phyloP scores from a whole-genome alignment of 2,329 filamentous ascomycete genomes.

The Fusarium verrucosum region DNA sequence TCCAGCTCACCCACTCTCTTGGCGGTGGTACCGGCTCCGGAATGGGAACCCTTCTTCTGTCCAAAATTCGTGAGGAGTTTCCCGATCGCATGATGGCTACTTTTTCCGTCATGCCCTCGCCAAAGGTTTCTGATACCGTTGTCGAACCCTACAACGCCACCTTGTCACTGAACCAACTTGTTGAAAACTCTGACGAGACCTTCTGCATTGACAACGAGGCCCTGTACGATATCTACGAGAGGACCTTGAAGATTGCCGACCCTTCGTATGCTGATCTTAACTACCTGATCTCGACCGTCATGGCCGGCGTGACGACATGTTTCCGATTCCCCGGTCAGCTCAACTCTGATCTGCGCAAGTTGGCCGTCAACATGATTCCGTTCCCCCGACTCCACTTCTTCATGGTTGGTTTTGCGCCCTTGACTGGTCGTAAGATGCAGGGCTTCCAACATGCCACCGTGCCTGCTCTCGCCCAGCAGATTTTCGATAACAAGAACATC shows the following conservation, averaged over 20 bases:
- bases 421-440: constrained; percentile 84
- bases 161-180: constrained; percentile 97
- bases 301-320: constrained; percentile 98
- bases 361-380: constrained; percentile 99
- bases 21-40: constrained; percentile 99
- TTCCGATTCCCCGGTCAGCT: constrained; percentile 99
- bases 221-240: constrained; percentile 99
- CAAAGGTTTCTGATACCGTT: constrained; percentile 99
- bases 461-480: constrained; percentile 98
- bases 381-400: constrained; percentile 99
- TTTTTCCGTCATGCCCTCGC: constrained; percentile 97
- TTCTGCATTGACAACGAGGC: constrained; percentile 99
- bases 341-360: constrained; percentile 99
- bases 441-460: constrained; percentile 98
- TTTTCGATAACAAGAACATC: constrained; percentile 99
- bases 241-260: constrained; percentile 97
- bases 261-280: constrained; percentile 99
- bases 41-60: constrained; percentile 99
- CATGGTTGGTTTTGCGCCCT: constrained; percentile 99
- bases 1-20: constrained; percentile 99
- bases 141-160: constrained; percentile 99
- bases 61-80: constrained; percentile 99
- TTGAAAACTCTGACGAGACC: constrained; percentile 99
- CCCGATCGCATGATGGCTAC: constrained; percentile 99
- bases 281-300: constrained; percentile 98